Evolutionary conservation across 2,329 filamentous ascomycete species (phyloP).

Genomic region (Cladobotryum mycophilum): DNA sequence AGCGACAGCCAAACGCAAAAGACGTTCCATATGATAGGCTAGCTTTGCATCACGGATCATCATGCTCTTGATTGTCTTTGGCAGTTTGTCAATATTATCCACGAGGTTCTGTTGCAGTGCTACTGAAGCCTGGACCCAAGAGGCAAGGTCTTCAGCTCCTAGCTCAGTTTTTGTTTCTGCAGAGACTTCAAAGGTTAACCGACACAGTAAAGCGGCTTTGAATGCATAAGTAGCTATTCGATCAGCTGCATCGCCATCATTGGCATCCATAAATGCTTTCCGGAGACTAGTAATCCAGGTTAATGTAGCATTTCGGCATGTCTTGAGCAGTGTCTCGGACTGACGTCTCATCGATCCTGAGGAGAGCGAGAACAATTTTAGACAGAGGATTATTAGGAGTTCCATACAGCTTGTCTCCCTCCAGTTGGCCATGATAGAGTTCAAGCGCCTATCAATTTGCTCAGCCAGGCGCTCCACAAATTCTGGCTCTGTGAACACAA

Average conservation of each 20-base stretch:
- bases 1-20: not conserved
- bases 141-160: constrained; percentile 3
- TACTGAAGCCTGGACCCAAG: constrained; percentile 21
- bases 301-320: constrained; percentile 34
- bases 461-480: constrained; percentile 46
- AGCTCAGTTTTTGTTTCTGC: not conserved
- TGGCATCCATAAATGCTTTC: no score
- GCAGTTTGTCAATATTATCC: constrained; percentile 12
- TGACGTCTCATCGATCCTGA: constrained; percentile 6
- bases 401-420: constrained; percentile 54
- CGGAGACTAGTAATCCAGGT: constrained; percentile 46
- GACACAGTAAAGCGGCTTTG: constrained; percentile 51
- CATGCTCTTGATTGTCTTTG: constrained; percentile 5
- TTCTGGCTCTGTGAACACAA: constrained; percentile 37
- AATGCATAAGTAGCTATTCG: constrained; percentile 39
- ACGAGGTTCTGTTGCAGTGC: constrained; percentile 23
- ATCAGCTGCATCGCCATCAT: no score
- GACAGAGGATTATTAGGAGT: constrained; percentile 43
- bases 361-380: constrained; percentile 30
- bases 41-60: constrained; percentile 17
- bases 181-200: constrained; percentile 28
- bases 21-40: constrained; percentile 5
- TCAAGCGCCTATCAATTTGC: constrained; percentile 39
- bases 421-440: constrained; percentile 47
- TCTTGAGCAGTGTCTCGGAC: constrained; percentile 30